Evolutionary conservation across 176 grass and related monocot genomes (phyloP).

Genomic region (Ensete glaucum): DNA sequence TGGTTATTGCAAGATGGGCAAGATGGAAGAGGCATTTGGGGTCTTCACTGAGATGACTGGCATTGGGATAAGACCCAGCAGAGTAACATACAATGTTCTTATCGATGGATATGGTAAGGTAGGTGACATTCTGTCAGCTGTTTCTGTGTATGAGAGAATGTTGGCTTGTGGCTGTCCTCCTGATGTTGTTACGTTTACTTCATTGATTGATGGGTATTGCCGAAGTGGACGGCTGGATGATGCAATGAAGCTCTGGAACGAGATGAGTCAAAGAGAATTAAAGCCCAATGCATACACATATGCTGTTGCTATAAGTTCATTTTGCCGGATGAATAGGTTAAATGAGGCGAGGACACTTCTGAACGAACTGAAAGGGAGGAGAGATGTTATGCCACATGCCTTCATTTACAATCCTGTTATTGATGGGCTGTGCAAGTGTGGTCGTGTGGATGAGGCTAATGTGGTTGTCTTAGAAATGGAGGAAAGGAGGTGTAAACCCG

Average conservation of each 20-base stretch:
- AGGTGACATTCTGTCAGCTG: constrained; percentile 42
- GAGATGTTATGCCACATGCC: constrained; percentile 51
- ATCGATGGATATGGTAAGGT: constrained; percentile 84
- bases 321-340: constrained; percentile 70
- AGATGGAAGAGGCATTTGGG: constrained; percentile 47
- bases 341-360: constrained; percentile 48
- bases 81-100: constrained; percentile 81
- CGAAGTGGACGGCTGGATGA: constrained; percentile 51
- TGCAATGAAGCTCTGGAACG: constrained; percentile 62
- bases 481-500: constrained; percentile 49
- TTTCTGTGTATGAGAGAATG: constrained; percentile 67
- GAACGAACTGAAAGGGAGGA: constrained; percentile 41
- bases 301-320: constrained; percentile 58
- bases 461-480: constrained; percentile 49
- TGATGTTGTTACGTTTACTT: constrained; percentile 88
- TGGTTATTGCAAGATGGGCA: constrained; percentile 61
- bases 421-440: constrained; percentile 67
- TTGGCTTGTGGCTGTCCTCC: constrained; percentile 37
- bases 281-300: constrained; percentile 74
- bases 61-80: constrained; percentile 43
- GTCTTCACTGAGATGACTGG: constrained; percentile 68
- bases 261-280: constrained; percentile 46
- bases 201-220: constrained; percentile 92
- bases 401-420: constrained; percentile 88
- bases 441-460: constrained; percentile 71